Evolutionary conservation across 176 grass and related monocot species (phyloP).

Genomic region (Eragrostis curvula): DNA sequence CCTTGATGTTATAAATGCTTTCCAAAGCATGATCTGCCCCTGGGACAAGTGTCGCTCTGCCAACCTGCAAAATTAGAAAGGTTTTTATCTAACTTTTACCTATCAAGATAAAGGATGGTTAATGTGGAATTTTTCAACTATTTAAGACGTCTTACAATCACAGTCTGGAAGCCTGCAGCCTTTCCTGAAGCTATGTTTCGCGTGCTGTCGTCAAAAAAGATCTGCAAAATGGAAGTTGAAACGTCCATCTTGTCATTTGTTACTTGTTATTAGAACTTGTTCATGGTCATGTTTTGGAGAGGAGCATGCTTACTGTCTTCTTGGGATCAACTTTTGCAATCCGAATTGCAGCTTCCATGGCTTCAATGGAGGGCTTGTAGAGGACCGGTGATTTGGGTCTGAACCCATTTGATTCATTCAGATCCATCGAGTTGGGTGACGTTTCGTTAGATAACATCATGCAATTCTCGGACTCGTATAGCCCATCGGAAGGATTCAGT

Average conservation of each 20-base stretch:
- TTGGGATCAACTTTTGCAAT: constrained; percentile 59
- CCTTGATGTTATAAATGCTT: constrained; percentile 78
- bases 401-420: constrained; percentile 12
- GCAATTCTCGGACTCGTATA: not conserved
- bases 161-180: constrained; percentile 62
- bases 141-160: constrained; percentile 52
- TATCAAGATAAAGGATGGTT: not conserved
- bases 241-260: not conserved
- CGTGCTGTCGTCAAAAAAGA: constrained; percentile 72
- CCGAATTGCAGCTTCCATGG: constrained; percentile 59
- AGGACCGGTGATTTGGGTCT: constrained; percentile 54
- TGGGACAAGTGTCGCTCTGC: constrained; percentile 37
- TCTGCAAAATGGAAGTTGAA: constrained; percentile 39
- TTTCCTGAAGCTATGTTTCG: constrained; percentile 76
- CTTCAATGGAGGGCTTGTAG: constrained; percentile 70
- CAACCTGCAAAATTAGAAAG: constrained; percentile 52
- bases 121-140: not conserved
- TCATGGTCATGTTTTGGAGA: not conserved
- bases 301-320: constrained; percentile 48
- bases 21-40: constrained; percentile 64
- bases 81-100: not conserved
- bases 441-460: constrained; percentile 24
- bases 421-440: constrained; percentile 6
- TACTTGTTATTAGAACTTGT: not conserved
- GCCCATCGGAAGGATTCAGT: constrained; percentile 47